Conservation (phyloP, 306 rosid genomes). For the Citrullus colocynthis region DNA sequence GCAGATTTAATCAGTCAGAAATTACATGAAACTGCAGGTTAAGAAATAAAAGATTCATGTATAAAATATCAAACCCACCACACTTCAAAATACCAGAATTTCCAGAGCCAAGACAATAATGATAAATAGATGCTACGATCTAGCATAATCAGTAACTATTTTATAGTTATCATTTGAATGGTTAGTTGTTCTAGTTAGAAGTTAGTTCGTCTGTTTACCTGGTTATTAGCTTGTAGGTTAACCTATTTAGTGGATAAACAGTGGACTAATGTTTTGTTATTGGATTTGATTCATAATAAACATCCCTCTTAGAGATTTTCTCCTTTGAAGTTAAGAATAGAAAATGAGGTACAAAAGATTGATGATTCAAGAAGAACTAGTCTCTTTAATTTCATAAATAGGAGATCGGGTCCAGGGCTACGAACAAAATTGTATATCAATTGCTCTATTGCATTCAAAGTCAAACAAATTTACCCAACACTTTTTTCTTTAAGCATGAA, state of each 20-base stretch:
- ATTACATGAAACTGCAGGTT: background rate
- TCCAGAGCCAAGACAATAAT: background rate
- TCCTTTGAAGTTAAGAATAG: background rate
- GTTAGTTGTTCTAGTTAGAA: background rate
- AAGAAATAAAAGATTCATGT: background rate
- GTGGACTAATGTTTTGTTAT: too few species aligned
- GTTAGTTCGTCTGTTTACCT: background rate
- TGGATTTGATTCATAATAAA: background rate
- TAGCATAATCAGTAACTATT: background rate
- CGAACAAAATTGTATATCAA: background rate
- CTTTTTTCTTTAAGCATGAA: background rate
- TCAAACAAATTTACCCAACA: background rate
- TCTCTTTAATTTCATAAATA: background rate
- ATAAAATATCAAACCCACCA: background rate
- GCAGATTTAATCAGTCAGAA: conserved; percentile 17
- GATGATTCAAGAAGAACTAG: background rate
- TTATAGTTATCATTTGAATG: background rate
- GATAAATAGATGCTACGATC: background rate
- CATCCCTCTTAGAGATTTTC: background rate
- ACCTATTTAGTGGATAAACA: too few species aligned
- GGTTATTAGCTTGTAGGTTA: too few species aligned
- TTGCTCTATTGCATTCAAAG: background rate
- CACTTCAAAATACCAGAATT: background rate
- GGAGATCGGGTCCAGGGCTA: background rate
- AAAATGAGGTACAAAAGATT: too few species aligned